Percentiles rank a stretch among this genome's conserved stretches.
Evolutionary conservation across 2,329 filamentous ascomycete genomes (phyloP).

Genomic region (Colletotrichum tofieldiae): DNA sequence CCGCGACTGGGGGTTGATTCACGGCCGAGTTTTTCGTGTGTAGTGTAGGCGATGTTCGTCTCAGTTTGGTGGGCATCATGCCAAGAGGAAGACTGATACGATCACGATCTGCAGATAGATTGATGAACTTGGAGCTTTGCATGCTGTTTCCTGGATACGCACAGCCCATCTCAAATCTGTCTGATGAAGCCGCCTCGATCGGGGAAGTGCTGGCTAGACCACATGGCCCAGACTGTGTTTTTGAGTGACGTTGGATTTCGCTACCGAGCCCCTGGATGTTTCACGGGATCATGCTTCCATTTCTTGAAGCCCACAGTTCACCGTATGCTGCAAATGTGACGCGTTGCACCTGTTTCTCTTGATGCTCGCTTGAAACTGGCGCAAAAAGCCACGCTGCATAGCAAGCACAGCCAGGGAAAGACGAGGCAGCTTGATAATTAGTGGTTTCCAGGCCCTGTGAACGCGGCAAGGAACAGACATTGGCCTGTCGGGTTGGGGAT

Average conservation of each 20-base stretch:
- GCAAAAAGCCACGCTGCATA: background rate
- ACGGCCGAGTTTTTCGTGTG: no score
- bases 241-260: background rate
- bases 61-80: background rate
- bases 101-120: background rate
- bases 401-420: background rate
- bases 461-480: no score
- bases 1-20: background rate
- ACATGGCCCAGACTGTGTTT: no score
- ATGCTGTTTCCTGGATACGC: no score
- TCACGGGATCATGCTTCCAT: background rate
- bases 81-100: background rate
- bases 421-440: background rate
- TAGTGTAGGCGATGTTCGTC: background rate
- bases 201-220: background rate
- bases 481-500: background rate
- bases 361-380: background rate
- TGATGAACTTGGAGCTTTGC: no score
- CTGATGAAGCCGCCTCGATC: no score
- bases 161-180: background rate
- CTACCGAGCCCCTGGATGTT: no score
- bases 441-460: background rate
- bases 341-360: no score
- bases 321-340: background rate
- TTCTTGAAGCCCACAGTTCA: background rate